These are phyloP conservation scores for Naematelia aurantialba DNA, from an alignment of 768 basidiomycete species.

Conservation along the genomic window DNA sequence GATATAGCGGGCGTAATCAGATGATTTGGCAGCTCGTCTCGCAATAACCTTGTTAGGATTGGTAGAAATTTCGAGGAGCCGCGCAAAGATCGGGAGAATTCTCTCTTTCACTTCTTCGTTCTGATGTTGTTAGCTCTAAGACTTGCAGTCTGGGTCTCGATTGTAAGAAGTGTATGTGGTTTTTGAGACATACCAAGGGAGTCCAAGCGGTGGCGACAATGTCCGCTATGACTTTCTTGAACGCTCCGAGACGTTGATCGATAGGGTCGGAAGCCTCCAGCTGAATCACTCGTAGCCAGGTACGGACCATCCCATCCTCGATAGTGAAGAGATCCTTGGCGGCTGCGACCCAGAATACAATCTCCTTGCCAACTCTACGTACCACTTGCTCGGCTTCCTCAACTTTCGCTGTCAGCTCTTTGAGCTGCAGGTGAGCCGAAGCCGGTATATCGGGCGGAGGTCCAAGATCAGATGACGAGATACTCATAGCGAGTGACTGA, in stretches of 20 bases:
- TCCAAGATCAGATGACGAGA: slow-evolving; percentile 3
- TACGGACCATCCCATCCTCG: slow-evolving; percentile 29
- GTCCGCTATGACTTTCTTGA: slow-evolving; percentile 30
- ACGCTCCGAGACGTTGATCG: slow-evolving; percentile 44
- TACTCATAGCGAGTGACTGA: slow-evolving; percentile 9
- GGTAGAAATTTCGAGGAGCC: slow-evolving; percentile 33
- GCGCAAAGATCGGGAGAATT: slow-evolving; percentile 44
- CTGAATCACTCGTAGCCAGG: slow-evolving; percentile 40
- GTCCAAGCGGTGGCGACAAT: slow-evolving; percentile 33
- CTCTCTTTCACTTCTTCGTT: slow-evolving; percentile 41
- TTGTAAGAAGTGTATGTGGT: not conserved
- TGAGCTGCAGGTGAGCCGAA: slow-evolving; percentile 8
- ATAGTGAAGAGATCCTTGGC: slow-evolving; percentile 40
- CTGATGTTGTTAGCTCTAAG: slow-evolving; percentile 15
- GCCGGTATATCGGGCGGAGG: slow-evolving; percentile 8
- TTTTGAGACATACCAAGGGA: slow-evolving; percentile 33
- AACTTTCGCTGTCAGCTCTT: slow-evolving; percentile 22
- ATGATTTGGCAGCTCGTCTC: slow-evolving; percentile 33
- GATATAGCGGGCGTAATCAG: slow-evolving; percentile 43
- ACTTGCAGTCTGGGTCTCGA: too few relatives aligned
- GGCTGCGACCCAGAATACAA: slow-evolving; percentile 36
- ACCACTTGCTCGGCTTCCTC: slow-evolving; percentile 36
- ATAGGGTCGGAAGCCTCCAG: slow-evolving; percentile 40
- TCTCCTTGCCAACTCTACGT: slow-evolving; percentile 40
- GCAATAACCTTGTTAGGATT: slow-evolving; percentile 46